Percentiles rank a stretch among this genome's conserved stretches.
Evolutionary conservation across 306 rosid species (phyloP).

Genomic region (Pyrus pyrifolia): DNA sequence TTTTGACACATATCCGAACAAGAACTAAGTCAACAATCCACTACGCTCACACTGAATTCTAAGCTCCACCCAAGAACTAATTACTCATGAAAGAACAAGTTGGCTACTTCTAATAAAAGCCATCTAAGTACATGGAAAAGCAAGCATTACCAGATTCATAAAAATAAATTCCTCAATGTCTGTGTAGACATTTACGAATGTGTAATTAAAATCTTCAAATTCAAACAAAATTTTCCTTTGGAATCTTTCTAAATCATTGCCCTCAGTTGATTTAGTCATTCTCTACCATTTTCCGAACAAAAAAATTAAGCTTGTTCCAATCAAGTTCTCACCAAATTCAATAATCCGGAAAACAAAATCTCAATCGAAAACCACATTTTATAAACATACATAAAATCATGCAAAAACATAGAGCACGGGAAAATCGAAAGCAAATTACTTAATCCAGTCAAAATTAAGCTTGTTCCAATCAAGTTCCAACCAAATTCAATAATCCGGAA

Average conservation of each 20-base stretch:
- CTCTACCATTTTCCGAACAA: not conserved
- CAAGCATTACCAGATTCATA: not conserved
- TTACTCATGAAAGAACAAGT: not conserved
- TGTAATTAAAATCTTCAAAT: not conserved
- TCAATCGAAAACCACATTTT: not conserved
- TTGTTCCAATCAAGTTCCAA: not conserved
- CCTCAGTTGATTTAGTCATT: not conserved
- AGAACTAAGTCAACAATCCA: not conserved
- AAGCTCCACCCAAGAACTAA: not conserved
- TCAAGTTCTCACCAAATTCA: no score
- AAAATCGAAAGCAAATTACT: not conserved
- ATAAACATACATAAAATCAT: not conserved
- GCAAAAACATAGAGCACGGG: not conserved
- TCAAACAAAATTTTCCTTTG: not conserved
- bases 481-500: not conserved
- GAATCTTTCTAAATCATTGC: not conserved
- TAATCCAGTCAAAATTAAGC: not conserved
- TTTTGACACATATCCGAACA: not conserved
- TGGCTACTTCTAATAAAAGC: not conserved
- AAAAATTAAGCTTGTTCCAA: no score
- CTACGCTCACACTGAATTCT: not conserved
- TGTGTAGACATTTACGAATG: not conserved
- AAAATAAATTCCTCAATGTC: not conserved
- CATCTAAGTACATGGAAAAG: not conserved
- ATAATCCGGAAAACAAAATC: not conserved